Evolutionary conservation across 768 basidiomycete species (phyloP), one percentile per base, ranked within the genome.

Genomic region (Trametes punicea): DNA sequence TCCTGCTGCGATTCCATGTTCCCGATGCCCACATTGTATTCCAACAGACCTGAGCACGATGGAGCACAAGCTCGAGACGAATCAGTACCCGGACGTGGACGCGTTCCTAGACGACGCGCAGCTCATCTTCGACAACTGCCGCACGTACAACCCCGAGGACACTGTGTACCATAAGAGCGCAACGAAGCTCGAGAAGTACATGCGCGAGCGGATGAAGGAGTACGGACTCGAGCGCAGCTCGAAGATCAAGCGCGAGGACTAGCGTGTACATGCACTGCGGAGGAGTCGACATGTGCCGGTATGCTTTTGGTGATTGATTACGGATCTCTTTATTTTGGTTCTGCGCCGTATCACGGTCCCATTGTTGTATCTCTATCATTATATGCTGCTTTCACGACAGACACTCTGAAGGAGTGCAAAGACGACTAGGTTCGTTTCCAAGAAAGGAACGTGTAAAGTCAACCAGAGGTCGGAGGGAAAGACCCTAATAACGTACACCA

Each of bases 101-200:
- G 73, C 77, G 29, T 96, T 98, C 65, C 70, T 84, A 18, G 81
- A 79, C 39, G 97, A 98, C 68, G 87, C 87, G 15, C 81, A 85
- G 60, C 76, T 97, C 51, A 82, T 98, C 50, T 91, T 92, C 65
- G 83, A 91, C 62, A 99, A 99, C 66, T 97, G 95, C 72, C 77
- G 85, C 53, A 70, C 77, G 48, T 98, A 96, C 73, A 99, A 99
- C 68, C 84, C 85, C 2, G 89, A 93, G 63, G 76, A 75, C 21
- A 82, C 85, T 3, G 79, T 88, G 47, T 97, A 94, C 68, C 82
- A 85, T 51, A 90, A 86, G 73, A 88, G 91, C 62, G 95, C 94
- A 7, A 85, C 80, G 62, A 87, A 83, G 71, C 69, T 98, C 71
- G 93, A 95, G 65, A 88, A 83, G 68, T 85, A 81, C 61, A 74